Evolutionary conservation across 306 rosid species (phyloP), one percentile per base, ranked within the genome.

Genomic region (Nissolia schottii): DNA sequence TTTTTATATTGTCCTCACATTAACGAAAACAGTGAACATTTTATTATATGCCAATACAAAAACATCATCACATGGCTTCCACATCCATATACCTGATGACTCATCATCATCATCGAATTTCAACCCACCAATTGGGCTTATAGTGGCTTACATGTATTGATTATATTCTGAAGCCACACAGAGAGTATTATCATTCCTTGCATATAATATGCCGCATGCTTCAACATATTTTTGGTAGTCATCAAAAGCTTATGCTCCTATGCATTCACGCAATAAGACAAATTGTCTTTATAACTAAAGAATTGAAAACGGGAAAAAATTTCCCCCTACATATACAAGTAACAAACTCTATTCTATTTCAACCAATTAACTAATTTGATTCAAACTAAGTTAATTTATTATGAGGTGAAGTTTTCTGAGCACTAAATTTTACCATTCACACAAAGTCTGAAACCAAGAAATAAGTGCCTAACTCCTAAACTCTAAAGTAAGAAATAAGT

Each of bases 31-130:
- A 68, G 76, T 46, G 23, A 73, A 61, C 29, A 49, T 74, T 51
- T 71, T 56, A 56, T 57, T 51, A 74, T 56, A 56, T 57, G 62
- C 41, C 11, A 32, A 62, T 53, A 76, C 45, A 76, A 73, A 34
- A 69, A 73, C 45, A 76, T 70, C 37, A 66, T 73, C 92, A 85
- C 90, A 85, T 88, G 92, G 87, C 79, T 73, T 81, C 89, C 89
- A 77, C 86, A 70, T 35, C 25, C 45, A 73, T 28, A 48, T 28
- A 48, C 38, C 5, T 40, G 20, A 73, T 64, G 87, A 76, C 51
- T 77, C 69, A 69, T 86, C 86, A 82, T 84, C 73, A 77, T 75
- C 81, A n/a, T n/a, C n/a, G n/a, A n/a, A n/a, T n/a, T 84, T 82
- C 75, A 72, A 65, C 25, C 80, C 88, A 85, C 82, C 35, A 81